Base-by-base conservation (phyloP, 108 stramenopile species). In the Cyclotella atomus region DNA sequence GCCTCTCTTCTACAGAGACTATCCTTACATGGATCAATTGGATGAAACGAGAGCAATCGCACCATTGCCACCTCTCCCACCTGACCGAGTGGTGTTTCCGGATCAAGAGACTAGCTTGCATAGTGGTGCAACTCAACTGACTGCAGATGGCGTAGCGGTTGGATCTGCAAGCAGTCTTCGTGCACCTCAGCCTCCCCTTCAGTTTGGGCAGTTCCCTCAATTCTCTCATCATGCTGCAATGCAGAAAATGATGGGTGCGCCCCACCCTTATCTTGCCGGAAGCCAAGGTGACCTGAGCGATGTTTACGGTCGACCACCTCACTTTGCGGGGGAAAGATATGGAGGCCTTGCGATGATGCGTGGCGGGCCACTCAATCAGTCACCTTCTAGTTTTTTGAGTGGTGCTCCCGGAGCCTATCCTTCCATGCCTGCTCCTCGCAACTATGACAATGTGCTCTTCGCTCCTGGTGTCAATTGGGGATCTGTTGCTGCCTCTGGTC, bases 1-100 rank as follows among this genome's bases (percentile, higher is more conserved):
- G 44, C 80, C 80, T 15, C 43, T 74, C 68, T 81, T 81, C 28
- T 81, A 81, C 55, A 69, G 46, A 3, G 69, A 71, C 29, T 81
- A 70, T 46, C 73, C 73, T 8, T 29, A 21, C 23, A 56, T 81
- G 52, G 67, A 73, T 1, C 60, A 25, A 25, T 59, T 73, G 61
- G 35, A 68, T 53, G 33, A 46, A 12, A 1, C 28, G 21, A 70
- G 55, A 61, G 49, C 41, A 8, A 25, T 77, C 3, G 60, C 68
- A 9, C 76, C 76, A 2, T 49, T 77, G 45, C 76, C 75, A 1
- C 73, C 73, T 33, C 60, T 74, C 20, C 73, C 73, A 23, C 45
- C 49, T 12, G 75, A 76, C 16, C 33, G 67, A 20, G 59, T 63
- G 29, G 43, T 8, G 19, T 10, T 30, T n/a, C 43, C 64, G n/a